phyloP scores from a whole-genome alignment of 2,329 filamentous ascomycete species.

The Fusarium tanahbumbuense region DNA sequence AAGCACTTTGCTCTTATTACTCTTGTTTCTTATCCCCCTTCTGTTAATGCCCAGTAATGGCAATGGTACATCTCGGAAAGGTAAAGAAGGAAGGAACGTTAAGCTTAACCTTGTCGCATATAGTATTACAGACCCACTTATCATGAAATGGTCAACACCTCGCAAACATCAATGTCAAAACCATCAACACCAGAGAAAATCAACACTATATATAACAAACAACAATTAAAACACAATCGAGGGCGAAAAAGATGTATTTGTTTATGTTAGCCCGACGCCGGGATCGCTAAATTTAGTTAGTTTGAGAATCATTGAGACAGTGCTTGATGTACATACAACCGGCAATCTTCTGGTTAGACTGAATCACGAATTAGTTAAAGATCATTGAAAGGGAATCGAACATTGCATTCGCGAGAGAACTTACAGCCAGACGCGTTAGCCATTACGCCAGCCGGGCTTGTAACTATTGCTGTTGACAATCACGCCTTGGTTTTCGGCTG shows the following conservation, averaged over 20 bases:
- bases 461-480: neutral
- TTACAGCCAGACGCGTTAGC: neutral
- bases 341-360: neutral
- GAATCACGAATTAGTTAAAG: neutral
- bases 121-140: neutral
- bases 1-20: neutral
- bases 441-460: neutral
- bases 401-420: neutral
- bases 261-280: neutral
- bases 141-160: neutral
- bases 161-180: neutral
- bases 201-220: neutral
- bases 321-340: neutral
- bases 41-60: neutral
- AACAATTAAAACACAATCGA: neutral
- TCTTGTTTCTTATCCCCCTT: neutral
- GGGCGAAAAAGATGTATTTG: neutral
- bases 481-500: neutral
- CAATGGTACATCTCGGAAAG: neutral
- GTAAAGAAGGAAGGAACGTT: no score
- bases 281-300: neutral
- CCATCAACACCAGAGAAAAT: neutral
- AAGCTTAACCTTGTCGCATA: neutral
- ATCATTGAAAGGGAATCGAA: neutral
- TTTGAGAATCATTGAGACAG: neutral